Percentiles rank a stretch among this genome's conserved stretches.
These are phyloP conservation scores for Berberis thunbergii DNA, from an alignment of 164 flowering plant species.

Conservation along the genomic window DNA sequence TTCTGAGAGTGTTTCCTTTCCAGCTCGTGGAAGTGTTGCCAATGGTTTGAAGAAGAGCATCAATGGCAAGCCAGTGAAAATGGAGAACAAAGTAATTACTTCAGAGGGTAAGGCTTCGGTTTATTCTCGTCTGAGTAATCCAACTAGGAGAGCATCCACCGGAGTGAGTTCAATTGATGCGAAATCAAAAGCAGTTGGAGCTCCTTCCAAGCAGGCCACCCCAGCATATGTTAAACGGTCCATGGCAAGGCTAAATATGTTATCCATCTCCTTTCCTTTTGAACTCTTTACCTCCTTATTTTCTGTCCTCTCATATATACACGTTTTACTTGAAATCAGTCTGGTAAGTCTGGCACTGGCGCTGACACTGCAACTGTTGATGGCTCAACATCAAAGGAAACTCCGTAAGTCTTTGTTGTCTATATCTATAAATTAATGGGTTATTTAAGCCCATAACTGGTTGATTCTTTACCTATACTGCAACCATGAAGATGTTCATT, in stretches of 20 bases:
- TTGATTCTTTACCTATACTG: neutral
- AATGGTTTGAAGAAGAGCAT: conserved; percentile 46
- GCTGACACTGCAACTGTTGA: conserved; percentile 18
- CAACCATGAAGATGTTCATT: neutral
- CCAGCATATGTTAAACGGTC: conserved; percentile 23
- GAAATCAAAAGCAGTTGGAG: conserved; percentile 11
- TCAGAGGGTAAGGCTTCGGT: conserved; percentile 17
- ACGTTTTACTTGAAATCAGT: conserved; percentile 16
- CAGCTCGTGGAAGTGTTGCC: conserved; percentile 30
- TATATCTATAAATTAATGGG: neutral
- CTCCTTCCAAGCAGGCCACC: conserved; percentile 17
- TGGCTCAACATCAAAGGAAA: conserved; percentile 17
- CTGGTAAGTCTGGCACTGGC: conserved; percentile 22
- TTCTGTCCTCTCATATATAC: neutral
- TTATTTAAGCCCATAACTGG: neutral
- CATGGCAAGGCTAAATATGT: conserved; percentile 23
- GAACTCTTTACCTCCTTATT: neutral
- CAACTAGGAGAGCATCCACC: conserved; percentile 23
- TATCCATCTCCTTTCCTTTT: neutral
- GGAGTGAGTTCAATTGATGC: conserved; percentile 27
- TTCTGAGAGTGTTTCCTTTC: conserved; percentile 60
- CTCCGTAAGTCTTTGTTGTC: conserved; percentile 27
- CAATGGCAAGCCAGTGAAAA: conserved; percentile 33
- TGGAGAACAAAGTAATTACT: conserved; percentile 24
- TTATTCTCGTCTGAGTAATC: conserved; percentile 13